These are phyloP conservation scores for Saccharomycopsis fermentans DNA, from an alignment of 805 yeast species.

Conservation along the genomic window DNA sequence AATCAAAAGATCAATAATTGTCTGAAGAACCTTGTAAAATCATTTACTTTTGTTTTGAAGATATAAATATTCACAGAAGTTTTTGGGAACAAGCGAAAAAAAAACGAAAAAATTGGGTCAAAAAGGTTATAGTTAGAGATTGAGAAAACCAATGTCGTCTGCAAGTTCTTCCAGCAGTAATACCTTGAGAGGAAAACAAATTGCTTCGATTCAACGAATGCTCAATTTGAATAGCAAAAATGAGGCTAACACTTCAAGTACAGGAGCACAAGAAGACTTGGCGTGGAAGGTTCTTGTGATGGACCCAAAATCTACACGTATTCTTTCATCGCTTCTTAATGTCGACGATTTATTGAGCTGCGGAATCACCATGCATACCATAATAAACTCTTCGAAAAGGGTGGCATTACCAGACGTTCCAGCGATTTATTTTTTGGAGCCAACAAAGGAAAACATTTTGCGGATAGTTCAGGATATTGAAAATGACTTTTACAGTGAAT, in stretches of 20 bases:
- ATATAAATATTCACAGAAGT: background rate
- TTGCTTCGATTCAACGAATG: constrained; percentile 63
- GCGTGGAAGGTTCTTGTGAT: constrained; percentile 87
- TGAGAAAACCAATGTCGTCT: background rate
- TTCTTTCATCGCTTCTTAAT: constrained; percentile 82
- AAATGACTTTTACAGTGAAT: constrained; percentile 64
- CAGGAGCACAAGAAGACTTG: constrained; percentile 52
- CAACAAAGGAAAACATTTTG: constrained; percentile 67
- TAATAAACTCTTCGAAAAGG: constrained; percentile 52
- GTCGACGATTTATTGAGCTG: constrained; percentile 83
- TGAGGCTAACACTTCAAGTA: constrained; percentile 35
- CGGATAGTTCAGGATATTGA: constrained; percentile 63
- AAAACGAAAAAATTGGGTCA: background rate
- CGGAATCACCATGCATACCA: constrained; percentile 85
- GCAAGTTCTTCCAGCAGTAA: background rate
- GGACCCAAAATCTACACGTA: constrained; percentile 72
- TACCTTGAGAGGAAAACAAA: constrained; percentile 11
- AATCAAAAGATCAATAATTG: no score
- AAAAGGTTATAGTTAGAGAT: background rate
- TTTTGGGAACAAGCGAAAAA: no score
- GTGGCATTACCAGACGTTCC: constrained; percentile 92
- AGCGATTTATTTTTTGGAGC: constrained; percentile 83
- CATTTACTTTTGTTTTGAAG: background rate
- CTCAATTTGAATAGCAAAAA: constrained; percentile 55
- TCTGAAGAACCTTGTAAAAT: no score